Evolutionary conservation across 1,284 basidiomycete species (phyloP).

Genomic region (Porogramme epimiltina): DNA sequence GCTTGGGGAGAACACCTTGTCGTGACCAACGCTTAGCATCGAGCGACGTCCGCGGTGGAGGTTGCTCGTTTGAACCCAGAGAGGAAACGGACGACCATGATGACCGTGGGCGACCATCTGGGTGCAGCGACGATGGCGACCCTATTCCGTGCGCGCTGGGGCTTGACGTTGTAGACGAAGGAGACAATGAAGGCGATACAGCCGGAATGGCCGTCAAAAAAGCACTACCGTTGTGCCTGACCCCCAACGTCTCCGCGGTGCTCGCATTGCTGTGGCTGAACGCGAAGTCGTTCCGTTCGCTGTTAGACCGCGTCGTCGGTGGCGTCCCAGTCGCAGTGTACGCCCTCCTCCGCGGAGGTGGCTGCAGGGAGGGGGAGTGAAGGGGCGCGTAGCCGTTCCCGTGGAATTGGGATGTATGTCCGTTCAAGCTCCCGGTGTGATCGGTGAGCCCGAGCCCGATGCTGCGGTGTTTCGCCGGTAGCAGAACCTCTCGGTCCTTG

Average conservation of each 20-base stretch:
- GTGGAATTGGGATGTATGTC: constrained; percentile 11
- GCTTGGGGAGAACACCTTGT: constrained; percentile 53
- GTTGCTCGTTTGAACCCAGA: constrained; percentile 42
- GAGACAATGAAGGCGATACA: constrained; percentile 13
- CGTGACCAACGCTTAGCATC: constrained; percentile 59
- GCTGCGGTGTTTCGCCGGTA: constrained; percentile 20
- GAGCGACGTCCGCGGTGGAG: constrained; percentile 27
- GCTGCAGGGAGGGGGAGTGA: constrained; percentile 52
- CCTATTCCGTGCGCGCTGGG: constrained; percentile 11
- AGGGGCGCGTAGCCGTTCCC: constrained; percentile 10
- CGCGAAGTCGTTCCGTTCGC: constrained; percentile 20
- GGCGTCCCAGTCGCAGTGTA: constrained; percentile 43
- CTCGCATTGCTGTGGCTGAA: constrained; percentile 38
- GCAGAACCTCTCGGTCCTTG: constrained; percentile 30
- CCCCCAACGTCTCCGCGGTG: constrained; percentile 38
- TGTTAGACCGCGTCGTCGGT: constrained; percentile 15
- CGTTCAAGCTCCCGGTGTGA: constrained; percentile 11
- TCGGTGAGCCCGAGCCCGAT: constrained; percentile 14
- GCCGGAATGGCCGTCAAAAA: constrained; percentile 19
- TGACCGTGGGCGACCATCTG: constrained; percentile 30
- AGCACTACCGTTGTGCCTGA: constrained; percentile 22
- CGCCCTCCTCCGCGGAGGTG: constrained; percentile 56
- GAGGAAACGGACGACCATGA: constrained; percentile 61
- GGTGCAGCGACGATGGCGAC: constrained; percentile 7
- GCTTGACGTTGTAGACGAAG: constrained; percentile 12